A percentile compares a stretch with the other conserved stretches of the same genome.
Conservation (phyloP, 2,329 filamentous ascomycete genomes). For the Cytospora schulzeri region DNA sequence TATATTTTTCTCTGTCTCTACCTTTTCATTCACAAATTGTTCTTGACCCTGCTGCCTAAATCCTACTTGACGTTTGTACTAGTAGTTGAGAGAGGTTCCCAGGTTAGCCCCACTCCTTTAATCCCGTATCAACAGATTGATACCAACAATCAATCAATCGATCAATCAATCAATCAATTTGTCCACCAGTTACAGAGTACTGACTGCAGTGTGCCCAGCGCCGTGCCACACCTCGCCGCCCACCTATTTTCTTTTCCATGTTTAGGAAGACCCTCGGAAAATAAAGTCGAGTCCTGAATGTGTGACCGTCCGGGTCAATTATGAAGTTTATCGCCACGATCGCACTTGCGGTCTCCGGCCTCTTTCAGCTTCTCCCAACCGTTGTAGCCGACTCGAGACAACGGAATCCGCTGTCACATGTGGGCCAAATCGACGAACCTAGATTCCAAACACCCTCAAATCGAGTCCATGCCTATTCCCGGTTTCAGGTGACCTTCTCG, state of each 20-base stretch:
- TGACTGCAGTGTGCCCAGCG: neutral
- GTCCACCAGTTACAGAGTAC: no score
- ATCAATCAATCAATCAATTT: no score
- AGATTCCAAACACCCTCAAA: constrained; percentile 67
- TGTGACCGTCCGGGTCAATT: constrained; percentile 12
- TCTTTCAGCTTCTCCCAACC: constrained; percentile 33
- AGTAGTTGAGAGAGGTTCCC: neutral
- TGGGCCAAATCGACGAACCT: constrained; percentile 73
- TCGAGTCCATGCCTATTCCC: constrained; percentile 76
- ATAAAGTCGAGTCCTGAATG: constrained; percentile 4
- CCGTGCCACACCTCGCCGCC: neutral
- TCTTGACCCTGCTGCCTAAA: no score
- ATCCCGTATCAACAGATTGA: neutral
- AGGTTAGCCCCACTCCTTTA: neutral
- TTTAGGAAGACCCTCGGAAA: neutral
- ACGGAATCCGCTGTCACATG: constrained; percentile 74
- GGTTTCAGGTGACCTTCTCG: constrained; percentile 83
- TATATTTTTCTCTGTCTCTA: no score
- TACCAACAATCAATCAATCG: neutral
- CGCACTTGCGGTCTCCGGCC: constrained; percentile 27
- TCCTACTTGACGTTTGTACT: no score
- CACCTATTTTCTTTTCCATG: constrained; percentile 1
- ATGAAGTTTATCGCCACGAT: constrained; percentile 24
- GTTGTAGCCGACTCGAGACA: constrained; percentile 67
- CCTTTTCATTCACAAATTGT: neutral